phyloP scores from a whole-genome alignment of 2,329 filamentous ascomycete species.

The Diaporthe sp. region DNA sequence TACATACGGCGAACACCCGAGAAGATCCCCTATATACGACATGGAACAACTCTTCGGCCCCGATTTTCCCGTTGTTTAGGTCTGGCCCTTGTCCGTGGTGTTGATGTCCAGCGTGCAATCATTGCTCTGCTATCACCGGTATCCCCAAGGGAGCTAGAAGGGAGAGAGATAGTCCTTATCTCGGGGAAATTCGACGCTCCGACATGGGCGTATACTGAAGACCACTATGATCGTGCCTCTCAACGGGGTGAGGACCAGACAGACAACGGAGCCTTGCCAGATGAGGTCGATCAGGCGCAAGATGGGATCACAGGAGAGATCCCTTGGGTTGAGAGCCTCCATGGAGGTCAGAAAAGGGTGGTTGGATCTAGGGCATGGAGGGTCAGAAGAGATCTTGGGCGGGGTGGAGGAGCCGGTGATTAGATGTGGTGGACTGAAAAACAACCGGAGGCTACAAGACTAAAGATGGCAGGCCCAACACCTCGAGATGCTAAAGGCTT shows the following conservation, averaged over 20 bases:
- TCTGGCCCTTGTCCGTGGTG: conserved; percentile 77
- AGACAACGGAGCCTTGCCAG: conserved; percentile 53
- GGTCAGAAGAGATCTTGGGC: conserved; percentile 73
- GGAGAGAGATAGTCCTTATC: conserved; percentile 71
- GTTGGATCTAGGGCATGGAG: conserved; percentile 74
- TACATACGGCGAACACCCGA: conserved; percentile 61
- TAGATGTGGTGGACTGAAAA: background rate
- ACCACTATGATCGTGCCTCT: conserved; percentile 58
- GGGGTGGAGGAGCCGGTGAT: conserved; percentile 27
- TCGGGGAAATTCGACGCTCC: conserved; percentile 78
- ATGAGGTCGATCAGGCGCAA: conserved; percentile 51
- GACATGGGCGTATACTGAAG: conserved; percentile 79
- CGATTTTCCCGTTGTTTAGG: conserved; percentile 71
- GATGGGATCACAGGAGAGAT: conserved; percentile 51
- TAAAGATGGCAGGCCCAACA: background rate
- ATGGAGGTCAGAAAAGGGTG: conserved; percentile 68
- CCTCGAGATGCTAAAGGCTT: background rate
- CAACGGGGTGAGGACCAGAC: conserved; percentile 51
- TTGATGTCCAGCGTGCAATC: conserved; percentile 67
- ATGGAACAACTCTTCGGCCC: conserved; percentile 71
- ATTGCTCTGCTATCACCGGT: conserved; percentile 79
- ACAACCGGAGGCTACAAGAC: background rate
- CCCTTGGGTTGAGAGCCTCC: conserved; percentile 73
- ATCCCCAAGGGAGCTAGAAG: conserved; percentile 54
- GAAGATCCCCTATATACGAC: conserved; percentile 73